These are phyloP conservation scores for Tricholoma saponaceum DNA, from an alignment of 768 basidiomycete species.

Conservation along the genomic window DNA sequence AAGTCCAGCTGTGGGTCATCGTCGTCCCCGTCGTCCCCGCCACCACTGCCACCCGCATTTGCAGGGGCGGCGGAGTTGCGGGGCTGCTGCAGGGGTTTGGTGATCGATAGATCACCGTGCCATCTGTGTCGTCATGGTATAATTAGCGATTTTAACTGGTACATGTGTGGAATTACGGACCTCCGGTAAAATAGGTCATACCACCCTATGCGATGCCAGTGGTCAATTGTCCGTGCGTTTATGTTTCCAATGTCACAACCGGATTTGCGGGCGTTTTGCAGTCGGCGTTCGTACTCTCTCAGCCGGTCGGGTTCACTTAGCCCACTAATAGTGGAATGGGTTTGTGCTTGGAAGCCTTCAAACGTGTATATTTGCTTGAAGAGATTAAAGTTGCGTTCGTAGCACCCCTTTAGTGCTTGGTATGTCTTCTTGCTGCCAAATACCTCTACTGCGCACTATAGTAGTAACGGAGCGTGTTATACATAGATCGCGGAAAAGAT, in stretches of 20 bases:
- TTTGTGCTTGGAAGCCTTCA: constrained; percentile 46
- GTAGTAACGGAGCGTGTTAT: constrained; percentile 1
- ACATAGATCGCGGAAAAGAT: neutral
- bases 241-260: constrained; percentile 73
- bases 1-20: constrained; percentile 47
- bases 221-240: constrained; percentile 68
- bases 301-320: constrained; percentile 61
- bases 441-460: constrained; percentile 65
- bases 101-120: constrained; percentile 63
- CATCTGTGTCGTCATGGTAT: constrained; percentile 40
- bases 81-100: constrained; percentile 38
- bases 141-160: neutral
- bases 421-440: constrained; percentile 78
- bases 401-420: constrained; percentile 81
- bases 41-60: constrained; percentile 21
- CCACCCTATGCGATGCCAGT: constrained; percentile 78
- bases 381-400: constrained; percentile 79
- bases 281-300: constrained; percentile 67
- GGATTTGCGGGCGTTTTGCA: constrained; percentile 60
- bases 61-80: constrained; percentile 24
- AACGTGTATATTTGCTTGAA: constrained; percentile 82
- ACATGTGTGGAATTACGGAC: constrained; percentile 27
- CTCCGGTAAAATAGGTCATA: constrained; percentile 69
- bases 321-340: constrained; percentile 19
- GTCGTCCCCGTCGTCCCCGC: constrained; percentile 45